Percentiles rank a stretch among this genome's conserved stretches.
Evolutionary conservation across 2,329 filamentous ascomycete genomes (phyloP).

Genomic region (Orbilia blumenaviensis): DNA sequence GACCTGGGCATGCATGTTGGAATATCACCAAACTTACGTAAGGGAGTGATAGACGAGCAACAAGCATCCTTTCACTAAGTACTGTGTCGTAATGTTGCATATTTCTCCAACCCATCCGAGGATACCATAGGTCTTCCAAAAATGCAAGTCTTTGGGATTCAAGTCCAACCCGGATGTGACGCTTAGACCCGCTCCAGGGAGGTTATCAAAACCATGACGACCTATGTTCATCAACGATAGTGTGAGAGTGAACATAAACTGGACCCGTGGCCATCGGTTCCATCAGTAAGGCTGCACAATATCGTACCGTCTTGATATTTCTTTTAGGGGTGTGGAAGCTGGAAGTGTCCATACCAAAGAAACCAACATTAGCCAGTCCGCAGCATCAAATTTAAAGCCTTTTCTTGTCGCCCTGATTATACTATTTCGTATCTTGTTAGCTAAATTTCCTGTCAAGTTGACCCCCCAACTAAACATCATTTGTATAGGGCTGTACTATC

Average conservation of each 20-base stretch:
- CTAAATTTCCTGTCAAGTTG: background rate
- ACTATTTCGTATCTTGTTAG: background rate
- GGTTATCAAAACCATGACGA: background rate
- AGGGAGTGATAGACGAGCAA: conserved; percentile 30
- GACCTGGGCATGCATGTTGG: background rate
- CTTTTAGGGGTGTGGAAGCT: background rate
- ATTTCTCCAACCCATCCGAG: conserved; percentile 15
- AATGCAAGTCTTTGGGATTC: background rate
- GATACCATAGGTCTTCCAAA: conserved; percentile 4
- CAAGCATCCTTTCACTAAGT: conserved; percentile 26
- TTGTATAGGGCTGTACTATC: too few species aligned
- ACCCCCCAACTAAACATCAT: too few species aligned
- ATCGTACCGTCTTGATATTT: background rate
- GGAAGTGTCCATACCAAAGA: conserved; percentile 3
- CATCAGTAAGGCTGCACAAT: too few species aligned
- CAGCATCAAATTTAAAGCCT: conserved; percentile 12
- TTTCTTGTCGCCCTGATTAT: conserved; percentile 7
- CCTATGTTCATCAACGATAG: conserved; percentile 29
- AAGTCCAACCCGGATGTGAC: background rate
- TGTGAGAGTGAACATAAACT: conserved; percentile 18
- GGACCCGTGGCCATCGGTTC: too few species aligned
- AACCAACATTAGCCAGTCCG: conserved; percentile 30
- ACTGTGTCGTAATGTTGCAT: conserved; percentile 33
- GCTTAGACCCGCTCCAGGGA: background rate
- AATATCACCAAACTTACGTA: conserved; percentile 20